Base-by-base conservation (phyloP, 495 filamentous ascomycete genomes). In the Neurospora intermedia region DNA sequence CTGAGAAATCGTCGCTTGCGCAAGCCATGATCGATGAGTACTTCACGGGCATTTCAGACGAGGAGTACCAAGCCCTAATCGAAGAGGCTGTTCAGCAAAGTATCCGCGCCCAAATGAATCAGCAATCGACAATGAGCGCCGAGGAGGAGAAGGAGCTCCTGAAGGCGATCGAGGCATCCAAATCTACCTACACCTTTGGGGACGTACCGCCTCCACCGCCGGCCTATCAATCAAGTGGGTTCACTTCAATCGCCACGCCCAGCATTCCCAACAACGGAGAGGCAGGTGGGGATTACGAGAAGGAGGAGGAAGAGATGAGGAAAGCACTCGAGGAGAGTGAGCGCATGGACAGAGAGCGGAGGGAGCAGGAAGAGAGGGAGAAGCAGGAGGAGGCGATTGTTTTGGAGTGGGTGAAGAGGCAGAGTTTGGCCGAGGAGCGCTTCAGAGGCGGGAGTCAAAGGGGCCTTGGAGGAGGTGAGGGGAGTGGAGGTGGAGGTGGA, bases 321-420 rank as follows among this genome's bases (percentile, higher is more conserved):
- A 79, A 79, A 42, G 86, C 82, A 4, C 74, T 89, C 35, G 83
- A 85, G 62, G 85, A 87, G 73, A 87, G 85, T 4, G 82, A 84
- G 74, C 75, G 75, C 18, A 82, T 74, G 39, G 80, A 83, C 46
- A 73, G 76, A 69, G 78, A 83, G 66, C 78, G 82, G 41, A 70
- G 81, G 4, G 79, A 80, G 46, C 78, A 85, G 69, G 54, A 82
- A 11, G 79, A 81, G 70, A 82, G 82, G 15, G 77, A 87, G 35
- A 85, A 78, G 75, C 86, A 84, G 0, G 92, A 94, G 80, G 92
- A 94, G 78, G 88, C 92, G 40, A 87, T 92, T 73, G 86, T 94
- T 38, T 77, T 94, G 78, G 90, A 93, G 74, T 92, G 92, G 79
- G 85, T 93, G n/a, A 92, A 89, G 83, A 89, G 88, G 81, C 91